These are phyloP conservation scores for Aphanoascus verrucosus DNA, from an alignment of 2,329 filamentous ascomycete species.

Conservation along the genomic window DNA sequence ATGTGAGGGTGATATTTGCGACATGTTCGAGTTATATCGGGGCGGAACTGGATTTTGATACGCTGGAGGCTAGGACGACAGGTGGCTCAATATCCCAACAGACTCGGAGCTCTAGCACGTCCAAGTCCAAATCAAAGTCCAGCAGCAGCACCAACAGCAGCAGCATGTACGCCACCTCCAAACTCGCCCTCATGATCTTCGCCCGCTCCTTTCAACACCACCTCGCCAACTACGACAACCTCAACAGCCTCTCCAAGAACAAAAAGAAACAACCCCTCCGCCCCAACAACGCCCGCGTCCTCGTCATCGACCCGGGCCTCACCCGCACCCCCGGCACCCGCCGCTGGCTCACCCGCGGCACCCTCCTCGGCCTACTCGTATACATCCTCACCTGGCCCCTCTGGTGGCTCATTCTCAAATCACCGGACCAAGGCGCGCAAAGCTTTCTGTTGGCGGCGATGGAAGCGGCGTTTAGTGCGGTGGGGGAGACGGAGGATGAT, in stretches of 20 bases:
- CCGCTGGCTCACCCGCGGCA: slow-evolving; percentile 76
- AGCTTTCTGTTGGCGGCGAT: slow-evolving; percentile 76
- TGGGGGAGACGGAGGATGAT: slow-evolving; percentile 21
- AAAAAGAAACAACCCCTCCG: slow-evolving; percentile 24
- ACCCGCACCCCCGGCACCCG: slow-evolving; percentile 77
- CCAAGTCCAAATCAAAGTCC: too few species aligned
- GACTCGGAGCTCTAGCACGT: neutral
- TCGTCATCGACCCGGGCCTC: slow-evolving; percentile 79
- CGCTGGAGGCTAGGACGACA: slow-evolving; percentile 23
- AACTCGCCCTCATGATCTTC: slow-evolving; percentile 76
- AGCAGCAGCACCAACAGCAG: too few species aligned
- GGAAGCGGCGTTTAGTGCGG: slow-evolving; percentile 60
- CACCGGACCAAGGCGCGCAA: slow-evolving; percentile 70
- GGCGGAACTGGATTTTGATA: slow-evolving; percentile 49
- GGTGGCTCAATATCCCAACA: slow-evolving; percentile 13
- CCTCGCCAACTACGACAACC: slow-evolving; percentile 69
- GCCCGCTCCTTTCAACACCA: slow-evolving; percentile 88
- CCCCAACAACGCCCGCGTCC: slow-evolving; percentile 70
- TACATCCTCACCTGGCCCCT: slow-evolving; percentile 71
- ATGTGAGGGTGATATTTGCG: slow-evolving; percentile 76
- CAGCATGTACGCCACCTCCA: slow-evolving; percentile 51
- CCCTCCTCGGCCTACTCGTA: slow-evolving; percentile 63
- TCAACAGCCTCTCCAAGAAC: slow-evolving; percentile 52
- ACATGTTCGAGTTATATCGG: slow-evolving; percentile 84
- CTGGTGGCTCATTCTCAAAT: slow-evolving; percentile 83